Base-by-base conservation (phyloP, 2,329 filamentous ascomycete genomes). In the Aspergillus pseudoterreus region DNA sequence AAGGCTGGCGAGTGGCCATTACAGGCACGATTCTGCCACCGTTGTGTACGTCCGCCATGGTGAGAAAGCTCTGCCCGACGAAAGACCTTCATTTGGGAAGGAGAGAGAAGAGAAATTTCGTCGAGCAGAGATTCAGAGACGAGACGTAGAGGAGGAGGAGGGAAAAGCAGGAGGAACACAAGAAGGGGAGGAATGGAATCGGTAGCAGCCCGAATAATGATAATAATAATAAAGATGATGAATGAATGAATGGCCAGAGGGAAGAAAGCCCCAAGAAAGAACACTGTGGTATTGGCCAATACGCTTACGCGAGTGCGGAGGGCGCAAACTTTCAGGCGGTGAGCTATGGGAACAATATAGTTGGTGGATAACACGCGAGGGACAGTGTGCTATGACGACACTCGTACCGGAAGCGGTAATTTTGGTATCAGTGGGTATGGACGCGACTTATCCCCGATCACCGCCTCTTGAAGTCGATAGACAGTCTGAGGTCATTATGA, bases 21-120 rank as follows among this genome's bases (percentile, higher is more conserved):
- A 74, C 70, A 47, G 71, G 71, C 63, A 74, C 71, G 54, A 74
- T 71, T 68, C 71, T 73, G 63, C 63, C 63, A 62, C 66, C 65
- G 59, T 67, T 64, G 52, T 63, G 60, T 57, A 66, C 53, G 56
- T 69, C 62, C 60, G 71, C 67, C 71, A 74, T 74, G 57, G 49
- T 72, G 58, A 51, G 62, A 63, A 55, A 63, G 60, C 56, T 58
- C 63, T 61, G 60, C 62, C 58, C 59, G 60, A 66, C 60, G 62
- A 64, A 59, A 53, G 61, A 57, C 60, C 68, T 66, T 69, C 69
- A 71, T 71, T 66, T 55, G 52, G 48, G 49, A 51, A 47, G 51
- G 45, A 47, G 39, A 51, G 30, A 43, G 50, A 49, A 39, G 49
- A 49, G 52, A 42, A 55, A 59, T 43, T 51, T 54, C 54, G 54